Evolutionary conservation across 805 yeast species (phyloP).

Genomic region (Candida sonorensis): DNA sequence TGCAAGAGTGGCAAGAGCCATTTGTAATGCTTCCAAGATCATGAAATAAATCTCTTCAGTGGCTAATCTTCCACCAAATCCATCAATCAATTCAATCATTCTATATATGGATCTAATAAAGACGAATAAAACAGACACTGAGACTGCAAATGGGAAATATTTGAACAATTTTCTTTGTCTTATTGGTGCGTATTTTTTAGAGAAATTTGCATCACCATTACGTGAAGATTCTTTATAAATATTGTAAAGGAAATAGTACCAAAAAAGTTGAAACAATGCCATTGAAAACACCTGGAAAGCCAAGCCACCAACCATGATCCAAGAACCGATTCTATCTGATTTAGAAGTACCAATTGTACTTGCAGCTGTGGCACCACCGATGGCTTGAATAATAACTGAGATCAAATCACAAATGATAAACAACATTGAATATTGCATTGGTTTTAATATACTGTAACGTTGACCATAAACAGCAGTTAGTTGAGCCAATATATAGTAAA

Average conservation of each 20-base stretch:
- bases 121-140: slow-evolving; percentile 40
- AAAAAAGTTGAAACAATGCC: slow-evolving; percentile 45
- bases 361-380: slow-evolving; percentile 66
- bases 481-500: slow-evolving; percentile 61
- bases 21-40: slow-evolving; percentile 56
- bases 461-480: slow-evolving; percentile 51
- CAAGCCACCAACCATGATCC: slow-evolving; percentile 69
- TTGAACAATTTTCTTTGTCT: slow-evolving; percentile 30
- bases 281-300: slow-evolving; percentile 66
- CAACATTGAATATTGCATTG: slow-evolving; percentile 49
- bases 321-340: slow-evolving; percentile 37
- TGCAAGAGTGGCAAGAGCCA: slow-evolving; percentile 37
- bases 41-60: slow-evolving; percentile 50
- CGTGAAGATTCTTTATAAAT: slow-evolving; percentile 21
- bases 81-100: slow-evolving; percentile 59
- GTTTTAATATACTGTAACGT: slow-evolving; percentile 38
- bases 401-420: slow-evolving; percentile 57
- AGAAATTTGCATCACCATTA: slow-evolving; percentile 25
- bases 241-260: slow-evolving; percentile 36
- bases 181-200: slow-evolving; percentile 24
- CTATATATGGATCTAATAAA: slow-evolving; percentile 65
- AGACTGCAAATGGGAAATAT: slow-evolving; percentile 37
- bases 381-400: slow-evolving; percentile 56
- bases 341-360: slow-evolving; percentile 26
- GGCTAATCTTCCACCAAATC: slow-evolving; percentile 62